Base-by-base conservation (phyloP, 805 yeast species). In the Maudiozyma bulderi region DNA sequence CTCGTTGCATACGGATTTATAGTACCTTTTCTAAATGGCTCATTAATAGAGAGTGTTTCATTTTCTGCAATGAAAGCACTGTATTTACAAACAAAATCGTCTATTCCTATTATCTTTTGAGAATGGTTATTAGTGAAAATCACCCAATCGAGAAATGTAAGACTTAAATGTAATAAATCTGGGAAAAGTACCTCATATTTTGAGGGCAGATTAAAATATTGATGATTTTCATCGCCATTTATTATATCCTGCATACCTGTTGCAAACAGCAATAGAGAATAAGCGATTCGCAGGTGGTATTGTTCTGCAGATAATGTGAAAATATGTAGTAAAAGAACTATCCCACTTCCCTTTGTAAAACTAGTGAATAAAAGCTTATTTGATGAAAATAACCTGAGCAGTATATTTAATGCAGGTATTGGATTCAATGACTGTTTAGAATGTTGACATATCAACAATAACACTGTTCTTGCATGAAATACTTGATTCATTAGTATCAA, bases 391-490 rank as follows among this genome's bases (percentile, higher is more conserved):
- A 81, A 61, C 48, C 73, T 73, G 6, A 81, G 66, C 15, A 86
- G 60, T 11, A 86, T 61, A n/a, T 65, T 64, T n/a, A 73, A 50
- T 0, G 67, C 60, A 8, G 57, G 52, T 8, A 43, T 29, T 1
- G 58, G 58, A 40, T 42, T 40, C 11, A 48, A 45, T 11, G 47
- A 50, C 35, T 65, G 61, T n/a, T 61, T 67, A 15, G 52, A 53
- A 5, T 50, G 35, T 39, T 61, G 65, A 52, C 60, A 61, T 43
- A 76, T 65, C 10, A 84, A 59, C 11, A 84, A 60, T 9, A 85
- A 65, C 8, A 85, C 67, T 84, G 90, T 82, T 57, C 82, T 84
- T 6, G 82, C 72, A 1, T 86, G 76, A 2, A 86, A 70, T 11
- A 0, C 82, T 70, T 43, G 80, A 30, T 44, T 29, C 72, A 75